A percentile compares a stretch with the other conserved stretches of the same genome.
phyloP scores from a whole-genome alignment of 2,329 filamentous ascomycete genomes.

The Pseudohalonectria lignicola region DNA sequence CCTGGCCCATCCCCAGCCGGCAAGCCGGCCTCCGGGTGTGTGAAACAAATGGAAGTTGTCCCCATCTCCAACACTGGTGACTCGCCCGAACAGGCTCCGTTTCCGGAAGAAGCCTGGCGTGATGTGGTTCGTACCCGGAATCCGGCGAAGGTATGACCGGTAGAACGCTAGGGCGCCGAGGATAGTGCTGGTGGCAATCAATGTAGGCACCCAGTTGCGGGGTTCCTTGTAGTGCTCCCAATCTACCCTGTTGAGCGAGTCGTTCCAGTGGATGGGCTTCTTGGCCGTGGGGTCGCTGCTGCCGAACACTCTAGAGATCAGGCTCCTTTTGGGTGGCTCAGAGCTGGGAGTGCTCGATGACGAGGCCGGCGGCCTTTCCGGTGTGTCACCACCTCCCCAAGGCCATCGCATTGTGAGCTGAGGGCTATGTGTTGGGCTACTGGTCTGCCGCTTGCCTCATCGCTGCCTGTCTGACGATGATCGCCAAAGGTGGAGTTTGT shows the following conservation, averaged over 20 bases:
- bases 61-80: constrained; percentile 91
- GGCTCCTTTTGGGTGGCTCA: too few species aligned
- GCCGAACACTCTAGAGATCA: too few species aligned
- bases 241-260: constrained; percentile 32
- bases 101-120: constrained; percentile 63
- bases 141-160: constrained; percentile 69
- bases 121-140: constrained; percentile 68
- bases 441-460: too few species aligned
- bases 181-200: constrained; percentile 43
- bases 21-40: constrained; percentile 77
- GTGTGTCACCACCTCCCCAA: too few species aligned
- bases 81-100: constrained; percentile 69
- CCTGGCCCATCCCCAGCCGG: constrained; percentile 90
- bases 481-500: too few species aligned
- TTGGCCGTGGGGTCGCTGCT: too few species aligned
- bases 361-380: too few species aligned
- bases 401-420: too few species aligned
- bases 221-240: constrained; percentile 45
- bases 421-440: too few species aligned
- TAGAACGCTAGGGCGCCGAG: constrained; percentile 50
- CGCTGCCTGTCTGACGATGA: too few species aligned
- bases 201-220: constrained; percentile 38
- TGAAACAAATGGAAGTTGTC: constrained; percentile 94
- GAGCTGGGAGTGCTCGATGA: too few species aligned
- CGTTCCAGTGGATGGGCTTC: too few species aligned